Base-by-base conservation (phyloP, 495 filamentous ascomycete genomes). In the Filosporella fistucella region DNA sequence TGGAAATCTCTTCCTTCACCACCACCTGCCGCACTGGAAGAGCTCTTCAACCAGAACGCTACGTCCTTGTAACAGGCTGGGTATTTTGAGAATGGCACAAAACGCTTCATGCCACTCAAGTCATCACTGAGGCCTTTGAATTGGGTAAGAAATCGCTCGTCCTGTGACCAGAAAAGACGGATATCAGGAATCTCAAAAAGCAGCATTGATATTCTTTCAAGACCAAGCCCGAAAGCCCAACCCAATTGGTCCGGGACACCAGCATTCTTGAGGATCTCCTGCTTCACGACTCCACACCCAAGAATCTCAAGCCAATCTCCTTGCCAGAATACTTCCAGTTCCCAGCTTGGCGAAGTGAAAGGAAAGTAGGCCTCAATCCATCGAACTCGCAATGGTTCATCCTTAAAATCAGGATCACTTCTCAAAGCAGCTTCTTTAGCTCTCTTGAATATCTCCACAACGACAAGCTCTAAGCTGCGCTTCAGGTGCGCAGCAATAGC, bases 291-390 rank as follows among this genome's bases (percentile, higher is more conserved):
- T n/a, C 94, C 94, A 59, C 87, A 95, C 3, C 94, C 93, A 2
- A 98, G 74, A 4, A 97, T 75, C 68, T 97, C 93, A 5, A 98
- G 81, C 93, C 93, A 98, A 56, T 89, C 84, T 32, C 85, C 89
- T 61, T 88, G 81, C 82, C 91, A 97, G 70, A 87, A 90, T 13
- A 98, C 88, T 62, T 98, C 93, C 10, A 98, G 72, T 56, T 98
- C 93, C 89, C 89, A 98, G 0, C 84, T 90, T 0, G 94, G 93
- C 33, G 80, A 87, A 0, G 93, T 98, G 62, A 96, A 97, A 6
- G 93, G 93, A 69, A 98, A 89, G 65, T 95, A 97, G 3, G 93
- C 89, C 61, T 96, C 91, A 3, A 97, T 82, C 93, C 93, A 98
- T 42, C 93, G 81, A 36, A 96, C 79, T 58, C 79, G 82, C 34